Evolutionary conservation across 768 basidiomycete species (phyloP).

Genomic region (Rhodocollybia butyracea): DNA sequence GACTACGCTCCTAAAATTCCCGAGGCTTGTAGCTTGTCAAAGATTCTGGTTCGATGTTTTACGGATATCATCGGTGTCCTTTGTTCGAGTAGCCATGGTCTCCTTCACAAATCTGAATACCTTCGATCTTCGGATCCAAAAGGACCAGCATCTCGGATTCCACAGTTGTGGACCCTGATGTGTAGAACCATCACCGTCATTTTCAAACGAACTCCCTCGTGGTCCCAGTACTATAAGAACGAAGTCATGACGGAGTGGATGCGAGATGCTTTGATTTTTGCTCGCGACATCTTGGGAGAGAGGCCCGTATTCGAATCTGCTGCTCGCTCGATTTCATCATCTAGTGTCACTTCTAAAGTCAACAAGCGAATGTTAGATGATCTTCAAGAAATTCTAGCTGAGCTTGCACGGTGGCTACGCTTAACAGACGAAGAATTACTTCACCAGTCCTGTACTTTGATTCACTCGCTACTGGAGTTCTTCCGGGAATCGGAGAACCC

Average conservation of each 20-base stretch:
- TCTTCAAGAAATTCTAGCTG: constrained; percentile 75
- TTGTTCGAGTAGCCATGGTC: constrained; percentile 67
- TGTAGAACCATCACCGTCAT: constrained; percentile 76
- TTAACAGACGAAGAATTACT: constrained; percentile 91
- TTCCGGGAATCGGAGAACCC: constrained; percentile 61
- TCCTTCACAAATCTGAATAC: constrained; percentile 57
- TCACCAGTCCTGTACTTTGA: constrained; percentile 81
- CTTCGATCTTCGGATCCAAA: constrained; percentile 39
- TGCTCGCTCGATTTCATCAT: constrained; percentile 15
- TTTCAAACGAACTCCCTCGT: constrained; percentile 78
- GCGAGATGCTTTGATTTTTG: constrained; percentile 96
- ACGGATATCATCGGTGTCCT: constrained; percentile 91
- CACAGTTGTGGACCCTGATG: constrained; percentile 81
- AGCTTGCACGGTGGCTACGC: constrained; percentile 84
- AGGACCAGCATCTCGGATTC: constrained; percentile 52
- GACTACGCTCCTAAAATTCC: constrained; percentile 59
- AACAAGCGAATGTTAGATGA: constrained; percentile 75
- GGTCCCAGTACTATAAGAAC: constrained; percentile 79
- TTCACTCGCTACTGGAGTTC: constrained; percentile 74
- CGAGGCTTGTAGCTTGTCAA: constrained; percentile 88
- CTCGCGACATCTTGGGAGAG: constrained; percentile 78
- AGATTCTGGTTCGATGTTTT: constrained; percentile 86
- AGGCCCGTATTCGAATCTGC: constrained; percentile 78
- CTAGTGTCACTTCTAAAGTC: constrained; percentile 31
- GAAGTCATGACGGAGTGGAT: constrained; percentile 95